Evolutionary conservation across 176 grass and related monocot species (phyloP), one percentile per base, ranked within the genome.

Genomic region (Hordeum vulgare): DNA sequence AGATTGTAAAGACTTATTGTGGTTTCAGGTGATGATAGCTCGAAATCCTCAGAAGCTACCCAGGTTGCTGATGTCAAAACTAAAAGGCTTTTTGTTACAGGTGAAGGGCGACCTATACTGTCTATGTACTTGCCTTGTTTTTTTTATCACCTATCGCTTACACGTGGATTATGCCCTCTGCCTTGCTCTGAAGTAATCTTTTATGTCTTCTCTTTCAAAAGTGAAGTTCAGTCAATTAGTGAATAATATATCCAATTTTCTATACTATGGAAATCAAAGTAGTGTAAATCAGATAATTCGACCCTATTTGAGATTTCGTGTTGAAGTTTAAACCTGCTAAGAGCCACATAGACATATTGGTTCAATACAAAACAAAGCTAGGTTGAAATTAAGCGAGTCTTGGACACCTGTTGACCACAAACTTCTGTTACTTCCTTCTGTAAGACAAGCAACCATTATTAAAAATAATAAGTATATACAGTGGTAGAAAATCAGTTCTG

Each of bases 61-160:
- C 47, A 69, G 33, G 21, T 20, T 9, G 23, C 82, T 11, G 73
- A 86, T 74, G 74, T 95, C 28, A 98, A 89, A 88, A 95, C 90
- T 40, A 98, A 95, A 93, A 90, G 95, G 80, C 89, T 98, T 65
- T 98, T 98, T 84, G 90, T 98, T 62, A 98, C 92, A 73, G 92
- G 95, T 97, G 84, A 92, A 66, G 9, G 61, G 35, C 39, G 45
- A 10, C 34, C 17, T 61, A 70, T 40, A 66, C 18, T 72, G 7
- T 72, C 68, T 31, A 71, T 58, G 39, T 6, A 53, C 70, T 82
- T 25, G 73, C 24, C 41, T 77, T 41, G 28, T 78, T 84, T 83
- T 6, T 66, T 82, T 82, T n/a, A 74, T 76, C 61, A 90, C 75
- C 24, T 64, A 72, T 39, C 13, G 66, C 47, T 72, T 76, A 34